Evolutionary conservation across 164 flowering plant genomes (phyloP).

Genomic region (Piper longum): DNA sequence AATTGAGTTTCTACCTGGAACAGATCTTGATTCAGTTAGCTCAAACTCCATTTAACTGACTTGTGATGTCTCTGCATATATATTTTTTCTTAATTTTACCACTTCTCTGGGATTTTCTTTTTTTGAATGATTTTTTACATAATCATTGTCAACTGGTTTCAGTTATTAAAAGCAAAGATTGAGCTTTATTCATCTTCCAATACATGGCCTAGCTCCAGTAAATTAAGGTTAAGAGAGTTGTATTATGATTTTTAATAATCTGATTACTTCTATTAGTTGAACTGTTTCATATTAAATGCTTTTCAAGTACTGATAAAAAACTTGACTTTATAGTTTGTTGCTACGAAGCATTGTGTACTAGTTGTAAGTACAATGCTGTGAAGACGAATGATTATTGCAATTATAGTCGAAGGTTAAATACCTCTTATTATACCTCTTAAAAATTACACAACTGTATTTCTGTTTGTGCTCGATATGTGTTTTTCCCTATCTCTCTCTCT

Average conservation of each 20-base stretch:
- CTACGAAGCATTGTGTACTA: not conserved
- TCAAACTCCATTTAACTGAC: not conserved
- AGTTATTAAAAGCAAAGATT: constrained; percentile 77
- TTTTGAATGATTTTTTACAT: not conserved
- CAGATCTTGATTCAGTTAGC: not conserved
- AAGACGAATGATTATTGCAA: constrained; percentile 31
- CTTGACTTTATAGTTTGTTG: too few species aligned
- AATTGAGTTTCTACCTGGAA: not conserved
- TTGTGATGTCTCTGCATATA: not conserved
- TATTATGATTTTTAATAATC: too few species aligned
- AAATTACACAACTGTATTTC: too few species aligned
- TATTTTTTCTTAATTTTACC: too few species aligned
- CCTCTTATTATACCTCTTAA: too few species aligned
- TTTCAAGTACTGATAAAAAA: too few species aligned
- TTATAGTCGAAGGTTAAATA: too few species aligned
- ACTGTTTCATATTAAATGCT: not conserved
- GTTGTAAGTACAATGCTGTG: too few species aligned
- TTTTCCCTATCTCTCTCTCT: too few species aligned
- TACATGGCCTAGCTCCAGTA: constrained; percentile 34
- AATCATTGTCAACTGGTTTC: constrained; percentile 10
- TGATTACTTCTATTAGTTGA: not conserved
- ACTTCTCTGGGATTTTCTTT: not conserved
- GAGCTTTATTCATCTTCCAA: constrained; percentile 46
- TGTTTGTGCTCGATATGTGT: too few species aligned
- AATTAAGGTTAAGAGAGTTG: constrained; percentile 7